Percentiles rank a stretch among this genome's conserved stretches.
phyloP scores from a whole-genome alignment of 1,284 basidiomycete species.

The Tylopilus sp. region DNA sequence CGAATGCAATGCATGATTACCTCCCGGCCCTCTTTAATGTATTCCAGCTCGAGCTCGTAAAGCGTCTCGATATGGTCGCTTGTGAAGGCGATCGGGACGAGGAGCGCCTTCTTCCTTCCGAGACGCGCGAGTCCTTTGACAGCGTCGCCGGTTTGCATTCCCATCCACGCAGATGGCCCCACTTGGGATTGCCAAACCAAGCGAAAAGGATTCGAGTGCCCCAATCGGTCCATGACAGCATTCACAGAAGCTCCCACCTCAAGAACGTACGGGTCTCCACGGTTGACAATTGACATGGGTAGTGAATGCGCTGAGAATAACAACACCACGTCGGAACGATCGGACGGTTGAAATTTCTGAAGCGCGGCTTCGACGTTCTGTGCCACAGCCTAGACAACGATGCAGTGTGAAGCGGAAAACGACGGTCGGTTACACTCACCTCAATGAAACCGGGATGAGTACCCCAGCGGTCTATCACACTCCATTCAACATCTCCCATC shows the following conservation, averaged over 20 bases:
- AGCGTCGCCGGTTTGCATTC: conserved; percentile 91
- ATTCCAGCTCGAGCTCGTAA: conserved; percentile 95
- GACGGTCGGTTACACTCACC: conserved; percentile 44
- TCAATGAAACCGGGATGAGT: conserved; percentile 92
- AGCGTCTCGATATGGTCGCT: conserved; percentile 99
- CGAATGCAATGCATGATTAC: conserved; percentile 42
- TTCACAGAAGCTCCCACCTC: conserved; percentile 95
- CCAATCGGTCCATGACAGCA: conserved; percentile 83
- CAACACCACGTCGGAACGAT: conserved; percentile 74
- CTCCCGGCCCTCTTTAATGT: conserved; percentile 86
- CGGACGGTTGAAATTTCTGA: conserved; percentile 72
- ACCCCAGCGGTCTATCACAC: conserved; percentile 97
- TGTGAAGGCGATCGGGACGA: conserved; percentile 97
- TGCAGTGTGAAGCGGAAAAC: conserved; percentile 4
- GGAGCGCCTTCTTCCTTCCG: conserved; percentile 83
- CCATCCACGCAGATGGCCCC: conserved; percentile 97
- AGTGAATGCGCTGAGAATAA: conserved; percentile 98
- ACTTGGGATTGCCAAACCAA: conserved; percentile 99
- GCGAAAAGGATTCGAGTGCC: conserved; percentile 80
- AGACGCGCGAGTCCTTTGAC: conserved; percentile 89
- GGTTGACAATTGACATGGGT: conserved; percentile 96
- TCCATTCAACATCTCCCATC: conserved; percentile 81
- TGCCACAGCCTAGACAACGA: conserved; percentile 69
- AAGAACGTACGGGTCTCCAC: conserved; percentile 95
- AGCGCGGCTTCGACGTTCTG: conserved; percentile 85